A percentile compares a stretch with the other conserved stretches of the same genome.
These are phyloP conservation scores for Suillus subaureus DNA, from an alignment of 768 basidiomycete species.

Conservation along the genomic window DNA sequence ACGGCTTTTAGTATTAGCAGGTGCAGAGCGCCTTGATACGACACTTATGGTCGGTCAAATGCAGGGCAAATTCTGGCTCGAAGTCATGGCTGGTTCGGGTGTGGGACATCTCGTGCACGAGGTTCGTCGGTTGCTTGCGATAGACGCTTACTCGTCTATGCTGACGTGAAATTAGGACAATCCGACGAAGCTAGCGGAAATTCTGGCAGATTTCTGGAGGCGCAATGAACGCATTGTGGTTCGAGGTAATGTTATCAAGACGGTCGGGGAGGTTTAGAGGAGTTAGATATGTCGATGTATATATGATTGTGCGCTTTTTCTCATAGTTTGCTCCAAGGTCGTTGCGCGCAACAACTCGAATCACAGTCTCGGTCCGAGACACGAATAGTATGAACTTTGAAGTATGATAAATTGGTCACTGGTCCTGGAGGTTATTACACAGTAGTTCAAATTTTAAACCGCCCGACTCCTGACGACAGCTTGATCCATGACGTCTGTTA, in stretches of 20 bases:
- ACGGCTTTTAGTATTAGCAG: constrained; percentile 87
- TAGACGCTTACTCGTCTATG: neutral
- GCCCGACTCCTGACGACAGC: too few relatives aligned
- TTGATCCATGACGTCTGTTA: too few relatives aligned
- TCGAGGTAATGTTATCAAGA: constrained; percentile 49
- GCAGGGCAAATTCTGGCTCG: constrained; percentile 96
- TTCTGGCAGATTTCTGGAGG: constrained; percentile 88
- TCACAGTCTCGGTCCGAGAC: neutral
- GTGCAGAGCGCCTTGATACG: constrained; percentile 89
- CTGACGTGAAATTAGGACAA: constrained; percentile 64
- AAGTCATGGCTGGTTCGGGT: constrained; percentile 64
- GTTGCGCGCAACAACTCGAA: neutral
- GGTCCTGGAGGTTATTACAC: too few relatives aligned
- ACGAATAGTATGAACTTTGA: neutral
- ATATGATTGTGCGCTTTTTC: neutral
- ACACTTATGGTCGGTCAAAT: constrained; percentile 96
- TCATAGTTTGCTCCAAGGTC: neutral
- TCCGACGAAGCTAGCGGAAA: constrained; percentile 76
- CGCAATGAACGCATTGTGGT: constrained; percentile 78
- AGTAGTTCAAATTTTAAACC: too few relatives aligned
- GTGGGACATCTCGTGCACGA: constrained; percentile 97
- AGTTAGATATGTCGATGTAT: neutral
- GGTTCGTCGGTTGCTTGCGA: constrained; percentile 44
- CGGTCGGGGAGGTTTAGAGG: constrained; percentile 50
- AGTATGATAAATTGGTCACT: too few relatives aligned